A percentile compares a stretch with the other conserved stretches of the same genome.
Conservation (phyloP, 164 flowering plant species). For the Vitis amurensis region DNA sequence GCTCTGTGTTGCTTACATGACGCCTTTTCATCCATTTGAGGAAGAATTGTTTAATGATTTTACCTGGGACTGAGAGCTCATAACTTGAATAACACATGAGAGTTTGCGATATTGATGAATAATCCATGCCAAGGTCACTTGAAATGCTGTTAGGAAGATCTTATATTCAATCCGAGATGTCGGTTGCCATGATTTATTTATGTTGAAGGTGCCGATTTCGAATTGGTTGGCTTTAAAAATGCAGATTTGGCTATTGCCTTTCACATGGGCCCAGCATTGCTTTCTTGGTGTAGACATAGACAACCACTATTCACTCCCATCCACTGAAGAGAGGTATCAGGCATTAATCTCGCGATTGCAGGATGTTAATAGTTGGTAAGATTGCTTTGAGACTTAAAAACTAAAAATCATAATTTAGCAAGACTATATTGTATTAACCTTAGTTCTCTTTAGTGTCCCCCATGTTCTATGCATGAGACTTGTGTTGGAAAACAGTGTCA, state of each 20-base stretch:
- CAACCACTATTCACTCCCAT: slow-evolving; percentile 69
- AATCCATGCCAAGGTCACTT: slow-evolving; percentile 56
- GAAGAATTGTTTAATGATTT: slow-evolving; percentile 9
- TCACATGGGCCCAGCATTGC: slow-evolving; percentile 84
- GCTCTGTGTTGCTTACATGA: slow-evolving; percentile 1
- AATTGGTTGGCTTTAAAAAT: slow-evolving; percentile 99
- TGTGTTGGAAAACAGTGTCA: slow-evolving; percentile 29
- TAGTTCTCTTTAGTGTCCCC: slow-evolving; percentile 37
- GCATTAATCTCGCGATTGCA: slow-evolving; percentile 73
- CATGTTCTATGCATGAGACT: slow-evolving; percentile 38
- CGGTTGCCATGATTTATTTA: slow-evolving; percentile 85
- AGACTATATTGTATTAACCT: slow-evolving; percentile 46
- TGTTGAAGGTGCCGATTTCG: slow-evolving; percentile 89
- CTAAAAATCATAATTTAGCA: slow-evolving; percentile 42
- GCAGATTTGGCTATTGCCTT: slow-evolving; percentile 96
- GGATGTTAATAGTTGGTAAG: slow-evolving; percentile 92
- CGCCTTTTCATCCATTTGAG: neutral
- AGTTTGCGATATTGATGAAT: slow-evolving; percentile 44
- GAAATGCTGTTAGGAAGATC: slow-evolving; percentile 53
- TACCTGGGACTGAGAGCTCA: slow-evolving; percentile 34
- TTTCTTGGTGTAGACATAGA: slow-evolving; percentile 90
- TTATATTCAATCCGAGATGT: slow-evolving; percentile 63
- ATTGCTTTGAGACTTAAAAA: slow-evolving; percentile 75
- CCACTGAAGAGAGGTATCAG: slow-evolving; percentile 80
- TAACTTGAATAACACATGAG: slow-evolving; percentile 30